These are phyloP conservation scores for Dendrobium nobile DNA, from an alignment of 106 monocot genomes.

Conservation along the genomic window DNA sequence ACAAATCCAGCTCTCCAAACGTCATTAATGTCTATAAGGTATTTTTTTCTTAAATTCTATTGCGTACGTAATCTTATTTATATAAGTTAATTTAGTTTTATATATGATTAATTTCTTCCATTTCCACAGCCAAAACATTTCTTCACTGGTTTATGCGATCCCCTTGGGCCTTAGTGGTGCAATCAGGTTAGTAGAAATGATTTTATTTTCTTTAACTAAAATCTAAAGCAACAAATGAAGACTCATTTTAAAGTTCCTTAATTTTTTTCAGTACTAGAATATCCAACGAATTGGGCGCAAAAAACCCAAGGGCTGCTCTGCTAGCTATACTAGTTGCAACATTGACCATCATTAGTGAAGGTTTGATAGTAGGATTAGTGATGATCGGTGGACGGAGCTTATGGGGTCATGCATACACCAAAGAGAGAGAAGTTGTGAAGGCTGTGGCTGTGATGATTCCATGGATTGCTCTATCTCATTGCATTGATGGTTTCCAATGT, in stretches of 20 bases:
- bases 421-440: not conserved
- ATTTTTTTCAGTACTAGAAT: not conserved
- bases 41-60: not conserved
- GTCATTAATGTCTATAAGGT: conserved; percentile 26
- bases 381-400: not conserved
- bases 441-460: conserved; percentile 3
- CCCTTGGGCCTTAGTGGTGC: not conserved
- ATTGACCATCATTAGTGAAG: not conserved
- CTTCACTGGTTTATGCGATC: not conserved
- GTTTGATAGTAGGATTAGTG: not conserved
- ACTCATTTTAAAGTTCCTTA: not conserved
- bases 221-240: not conserved
- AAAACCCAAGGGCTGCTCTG: not conserved
- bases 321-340: not conserved
- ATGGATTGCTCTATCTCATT: conserved; percentile 1
- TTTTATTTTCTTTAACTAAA: not conserved
- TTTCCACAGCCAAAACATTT: conserved; percentile 1
- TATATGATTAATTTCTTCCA: not conserved
- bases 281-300: conserved; percentile 5
- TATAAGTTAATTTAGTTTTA: not conserved
- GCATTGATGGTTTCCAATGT: not conserved
- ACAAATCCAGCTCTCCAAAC: conserved; percentile 28
- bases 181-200: not conserved
- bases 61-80: no score
- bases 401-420: conserved; percentile 4